phyloP scores from a whole-genome alignment of 2,329 filamentous ascomycete genomes.

The Aspergillus oerlinghausenensis region DNA sequence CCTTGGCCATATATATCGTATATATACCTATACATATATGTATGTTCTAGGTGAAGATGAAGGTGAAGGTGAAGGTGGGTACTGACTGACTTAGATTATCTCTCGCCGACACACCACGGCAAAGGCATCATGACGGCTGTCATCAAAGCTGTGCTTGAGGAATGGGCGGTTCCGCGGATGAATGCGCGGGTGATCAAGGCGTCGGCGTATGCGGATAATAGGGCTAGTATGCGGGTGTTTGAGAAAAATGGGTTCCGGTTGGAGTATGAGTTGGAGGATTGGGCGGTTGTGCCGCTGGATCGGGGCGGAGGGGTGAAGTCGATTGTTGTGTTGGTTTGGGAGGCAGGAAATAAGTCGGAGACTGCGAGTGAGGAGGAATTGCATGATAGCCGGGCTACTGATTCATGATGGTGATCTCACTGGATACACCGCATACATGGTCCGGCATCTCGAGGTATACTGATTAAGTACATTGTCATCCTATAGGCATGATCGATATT shows the following conservation, averaged over 20 bases:
- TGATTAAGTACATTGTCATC: not conserved
- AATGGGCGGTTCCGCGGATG: constrained; percentile 27
- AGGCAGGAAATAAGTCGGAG: not conserved
- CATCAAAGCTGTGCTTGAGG: constrained; percentile 16
- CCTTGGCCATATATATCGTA: not conserved
- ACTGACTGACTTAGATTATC: constrained; percentile 12
- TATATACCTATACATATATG: too few relatives aligned
- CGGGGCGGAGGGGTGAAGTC: constrained; percentile 18
- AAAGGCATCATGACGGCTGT: constrained; percentile 27
- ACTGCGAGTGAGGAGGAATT: not conserved
- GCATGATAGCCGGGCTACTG: not conserved
- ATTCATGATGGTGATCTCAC: not conserved
- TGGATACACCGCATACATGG: too few relatives aligned
- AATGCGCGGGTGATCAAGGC: constrained; percentile 19
- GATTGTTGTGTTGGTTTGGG: constrained; percentile 9
- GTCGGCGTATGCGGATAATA: constrained; percentile 21
- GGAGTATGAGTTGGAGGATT: constrained; percentile 16
- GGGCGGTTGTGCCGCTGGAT: constrained; percentile 6
- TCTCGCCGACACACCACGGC: constrained; percentile 23
- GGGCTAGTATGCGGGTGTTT: constrained; percentile 23
- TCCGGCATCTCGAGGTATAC: not conserved
- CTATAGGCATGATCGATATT: not conserved
- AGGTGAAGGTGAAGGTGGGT: too few relatives aligned
- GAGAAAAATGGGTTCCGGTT: constrained; percentile 25
- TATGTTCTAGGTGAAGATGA: not conserved